These are phyloP conservation scores for Coemansia guatemalensis DNA, from an alignment of 192 early-diverging fungal genomes.

Conservation along the genomic window DNA sequence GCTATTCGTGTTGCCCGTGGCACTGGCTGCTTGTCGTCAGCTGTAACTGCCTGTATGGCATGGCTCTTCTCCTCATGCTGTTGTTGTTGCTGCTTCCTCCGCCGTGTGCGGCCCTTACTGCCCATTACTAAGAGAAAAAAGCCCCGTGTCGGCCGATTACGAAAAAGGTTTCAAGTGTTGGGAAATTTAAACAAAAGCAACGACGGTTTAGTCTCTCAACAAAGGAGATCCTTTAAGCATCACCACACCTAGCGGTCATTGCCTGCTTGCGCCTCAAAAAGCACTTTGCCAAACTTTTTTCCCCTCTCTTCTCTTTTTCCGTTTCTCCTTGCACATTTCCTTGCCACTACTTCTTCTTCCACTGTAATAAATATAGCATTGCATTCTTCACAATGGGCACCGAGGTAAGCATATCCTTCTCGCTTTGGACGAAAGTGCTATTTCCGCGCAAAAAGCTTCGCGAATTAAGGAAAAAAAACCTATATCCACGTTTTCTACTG, in stretches of 20 bases:
- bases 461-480: neutral
- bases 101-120: slow-evolving; percentile 2
- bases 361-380: neutral
- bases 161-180: neutral
- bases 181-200: neutral
- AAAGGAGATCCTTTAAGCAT: neutral
- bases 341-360: neutral
- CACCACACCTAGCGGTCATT: neutral
- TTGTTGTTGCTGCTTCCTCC: slow-evolving; percentile 1
- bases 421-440: neutral
- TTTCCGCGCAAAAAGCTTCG: neutral
- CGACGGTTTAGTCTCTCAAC: neutral
- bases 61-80: neutral
- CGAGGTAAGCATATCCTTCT: slow-evolving; percentile 18
- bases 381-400: slow-evolving; percentile 23
- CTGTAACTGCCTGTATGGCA: neutral
- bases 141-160: neutral
- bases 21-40: neutral
- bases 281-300: slow-evolving; percentile 5
- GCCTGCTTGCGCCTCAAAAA: neutral
- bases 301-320: neutral
- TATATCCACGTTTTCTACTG: neutral
- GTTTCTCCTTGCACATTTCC: neutral
- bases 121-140: neutral
- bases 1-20: slow-evolving; percentile 37